Conservation (phyloP, 2,329 filamentous ascomycete genomes). For the Cytospora piceae region DNA sequence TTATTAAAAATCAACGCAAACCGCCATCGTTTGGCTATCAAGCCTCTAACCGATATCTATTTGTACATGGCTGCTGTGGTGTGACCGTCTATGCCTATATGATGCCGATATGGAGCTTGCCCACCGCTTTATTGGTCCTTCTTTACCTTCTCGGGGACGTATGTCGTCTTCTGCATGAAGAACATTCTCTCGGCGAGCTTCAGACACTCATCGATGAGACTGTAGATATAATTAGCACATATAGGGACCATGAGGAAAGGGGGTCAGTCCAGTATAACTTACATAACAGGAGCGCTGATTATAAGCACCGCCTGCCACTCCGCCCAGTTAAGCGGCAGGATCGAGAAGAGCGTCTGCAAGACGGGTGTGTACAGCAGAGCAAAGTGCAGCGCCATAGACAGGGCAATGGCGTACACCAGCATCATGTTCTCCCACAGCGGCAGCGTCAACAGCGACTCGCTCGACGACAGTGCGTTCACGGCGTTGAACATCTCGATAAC, state of each 20-base stretch:
- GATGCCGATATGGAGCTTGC: constrained; percentile 9
- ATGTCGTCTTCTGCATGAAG: constrained; percentile 59
- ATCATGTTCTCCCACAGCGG: constrained; percentile 99
- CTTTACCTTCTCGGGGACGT: constrained; percentile 48
- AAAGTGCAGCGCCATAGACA: constrained; percentile 96
- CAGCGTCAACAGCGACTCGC: constrained; percentile 89
- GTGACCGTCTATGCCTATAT: constrained; percentile 25
- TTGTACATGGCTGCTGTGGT: constrained; percentile 20
- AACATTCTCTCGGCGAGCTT: constrained; percentile 75
- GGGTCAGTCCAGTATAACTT: constrained; percentile 48
- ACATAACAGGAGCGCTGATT: constrained; percentile 93
- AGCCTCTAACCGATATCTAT: constrained; percentile 25
- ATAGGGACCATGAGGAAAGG: constrained; percentile 8
- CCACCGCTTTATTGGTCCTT: constrained; percentile 53
- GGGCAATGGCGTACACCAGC: constrained; percentile 88
- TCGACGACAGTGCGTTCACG: constrained; percentile 95
- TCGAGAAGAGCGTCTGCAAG: constrained; percentile 86
- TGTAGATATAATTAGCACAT: constrained; percentile 39
- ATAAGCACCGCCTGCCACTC: constrained; percentile 92
- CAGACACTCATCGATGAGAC: constrained; percentile 80
- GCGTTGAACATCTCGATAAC: constrained; percentile 99
- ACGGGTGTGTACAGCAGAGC: constrained; percentile 90
- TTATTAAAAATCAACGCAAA: neutral
- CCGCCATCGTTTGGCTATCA: constrained; percentile 1
- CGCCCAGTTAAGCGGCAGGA: constrained; percentile 78